phyloP scores from a whole-genome alignment of 371 early-diverging fungal genomes.

The Saksenaea vasiformis region DNA sequence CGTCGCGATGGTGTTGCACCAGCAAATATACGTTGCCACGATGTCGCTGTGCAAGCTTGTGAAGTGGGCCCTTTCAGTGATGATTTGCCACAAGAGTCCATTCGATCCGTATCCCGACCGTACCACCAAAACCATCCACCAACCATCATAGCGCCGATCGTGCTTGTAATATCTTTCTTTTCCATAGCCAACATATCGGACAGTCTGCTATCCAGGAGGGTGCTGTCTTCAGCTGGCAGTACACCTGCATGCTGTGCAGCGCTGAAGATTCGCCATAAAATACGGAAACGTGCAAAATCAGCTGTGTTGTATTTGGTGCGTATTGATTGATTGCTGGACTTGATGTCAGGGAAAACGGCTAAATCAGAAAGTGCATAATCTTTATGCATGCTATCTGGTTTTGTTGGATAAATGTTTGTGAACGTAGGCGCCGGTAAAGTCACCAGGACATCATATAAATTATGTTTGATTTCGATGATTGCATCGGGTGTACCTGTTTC shows the following conservation, averaged over 20 bases:
- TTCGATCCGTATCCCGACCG: constrained; percentile 16
- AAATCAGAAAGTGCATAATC: constrained; percentile 7
- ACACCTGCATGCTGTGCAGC: constrained; percentile 1
- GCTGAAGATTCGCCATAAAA: constrained; percentile 19
- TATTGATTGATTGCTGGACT: constrained; percentile 6
- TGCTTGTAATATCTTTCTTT: constrained; percentile 6
- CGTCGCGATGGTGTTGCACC: not conserved
- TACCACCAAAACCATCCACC: constrained; percentile 56
- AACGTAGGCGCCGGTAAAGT: constrained; percentile 34
- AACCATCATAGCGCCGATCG: constrained; percentile 22
- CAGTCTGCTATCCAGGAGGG: constrained; percentile 28
- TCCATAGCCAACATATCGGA: constrained; percentile 18
- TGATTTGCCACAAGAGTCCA: not conserved
- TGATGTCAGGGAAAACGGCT: constrained; percentile 8
- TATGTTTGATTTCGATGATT: constrained; percentile 53
- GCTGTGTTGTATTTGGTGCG: constrained; percentile 27
- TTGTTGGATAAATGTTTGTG: not conserved
- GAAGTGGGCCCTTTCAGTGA: constrained; percentile 1
- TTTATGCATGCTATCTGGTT: not conserved
- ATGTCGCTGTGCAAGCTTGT: constrained; percentile 1
- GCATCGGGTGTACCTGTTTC: constrained; percentile 60
- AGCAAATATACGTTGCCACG: constrained; percentile 25
- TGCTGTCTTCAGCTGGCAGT: not conserved
- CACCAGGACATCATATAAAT: constrained; percentile 58
- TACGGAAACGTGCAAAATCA: constrained; percentile 30